phyloP scores from a whole-genome alignment of 2,329 filamentous ascomycete species.

The Fonsecaea multimorphosa region DNA sequence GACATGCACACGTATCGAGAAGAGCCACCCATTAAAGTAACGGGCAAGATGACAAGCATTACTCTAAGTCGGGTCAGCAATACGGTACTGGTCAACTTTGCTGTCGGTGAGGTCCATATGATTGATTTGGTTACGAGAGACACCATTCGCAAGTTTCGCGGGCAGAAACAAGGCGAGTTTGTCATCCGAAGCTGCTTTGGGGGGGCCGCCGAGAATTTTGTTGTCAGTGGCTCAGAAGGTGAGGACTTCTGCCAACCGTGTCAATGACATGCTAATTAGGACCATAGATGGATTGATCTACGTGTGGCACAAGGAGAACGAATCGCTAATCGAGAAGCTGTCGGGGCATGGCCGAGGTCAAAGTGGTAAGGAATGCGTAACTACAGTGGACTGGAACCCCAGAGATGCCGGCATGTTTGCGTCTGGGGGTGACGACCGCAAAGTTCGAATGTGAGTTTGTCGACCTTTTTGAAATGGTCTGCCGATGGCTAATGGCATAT shows the following conservation, averaged over 20 bases:
- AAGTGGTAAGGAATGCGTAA: constrained; percentile 64
- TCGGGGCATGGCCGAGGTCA: constrained; percentile 72
- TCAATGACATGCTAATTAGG: constrained; percentile 35
- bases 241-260: constrained; percentile 40
- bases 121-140: constrained; percentile 76
- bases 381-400: constrained; percentile 89
- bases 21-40: constrained; percentile 74
- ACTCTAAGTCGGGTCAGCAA: constrained; percentile 81
- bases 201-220: constrained; percentile 88
- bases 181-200: constrained; percentile 86
- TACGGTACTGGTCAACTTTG: constrained; percentile 80
- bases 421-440: constrained; percentile 85
- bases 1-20: constrained; percentile 76
- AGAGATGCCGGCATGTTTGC: constrained; percentile 82
- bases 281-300: constrained; percentile 70
- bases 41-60: constrained; percentile 76
- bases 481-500: constrained; percentile 33
- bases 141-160: constrained; percentile 75
- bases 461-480: constrained; percentile 40
- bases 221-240: constrained; percentile 92
- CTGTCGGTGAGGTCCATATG: constrained; percentile 76
- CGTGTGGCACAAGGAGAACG: constrained; percentile 90
- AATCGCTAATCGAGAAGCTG: constrained; percentile 75
- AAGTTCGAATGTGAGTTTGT: constrained; percentile 77
- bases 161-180: constrained; percentile 75